Percentiles rank a stretch among this genome's conserved stretches.
Conservation (phyloP, 805 yeast species). For the Metschnikowia sp. region DNA sequence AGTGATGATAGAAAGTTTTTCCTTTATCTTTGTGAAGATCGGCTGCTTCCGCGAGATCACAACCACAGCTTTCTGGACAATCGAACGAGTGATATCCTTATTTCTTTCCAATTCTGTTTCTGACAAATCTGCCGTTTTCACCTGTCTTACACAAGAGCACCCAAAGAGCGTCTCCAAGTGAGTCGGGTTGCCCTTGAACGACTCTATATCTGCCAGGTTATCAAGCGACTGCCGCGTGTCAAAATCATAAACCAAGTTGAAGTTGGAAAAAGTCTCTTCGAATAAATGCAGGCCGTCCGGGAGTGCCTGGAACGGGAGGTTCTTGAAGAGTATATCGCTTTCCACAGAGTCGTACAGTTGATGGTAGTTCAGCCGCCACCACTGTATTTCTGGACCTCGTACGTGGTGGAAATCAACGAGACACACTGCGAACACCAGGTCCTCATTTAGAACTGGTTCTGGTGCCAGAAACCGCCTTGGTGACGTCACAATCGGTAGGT, state of each 20-base stretch:
- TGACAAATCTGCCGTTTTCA: slow-evolving; percentile 57
- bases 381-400: slow-evolving; percentile 93
- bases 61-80: slow-evolving; percentile 88
- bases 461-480: slow-evolving; percentile 25
- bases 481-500: slow-evolving; percentile 30
- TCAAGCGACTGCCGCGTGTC: slow-evolving; percentile 44
- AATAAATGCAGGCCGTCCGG: slow-evolving; percentile 96
- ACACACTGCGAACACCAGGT: slow-evolving; percentile 74
- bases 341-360: slow-evolving; percentile 22
- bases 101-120: slow-evolving; percentile 42
- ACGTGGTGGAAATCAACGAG: slow-evolving; percentile 89
- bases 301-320: slow-evolving; percentile 87
- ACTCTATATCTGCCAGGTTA: slow-evolving; percentile 32
- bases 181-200: slow-evolving; percentile 37
- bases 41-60: slow-evolving; percentile 78
- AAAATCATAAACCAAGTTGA: slow-evolving; percentile 75
- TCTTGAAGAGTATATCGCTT: slow-evolving; percentile 63
- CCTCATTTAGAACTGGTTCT: slow-evolving; percentile 22
- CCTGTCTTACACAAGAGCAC: slow-evolving; percentile 87
- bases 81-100: slow-evolving; percentile 73
- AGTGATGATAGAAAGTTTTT: slow-evolving; percentile 86
- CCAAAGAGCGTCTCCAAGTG: slow-evolving; percentile 77
- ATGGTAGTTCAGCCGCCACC: slow-evolving; percentile 60
- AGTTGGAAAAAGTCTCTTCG: slow-evolving; percentile 90
- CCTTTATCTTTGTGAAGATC: slow-evolving; percentile 81